Conservation (phyloP, 1,284 basidiomycete genomes). For the Rhodotorula sp. region DNA sequence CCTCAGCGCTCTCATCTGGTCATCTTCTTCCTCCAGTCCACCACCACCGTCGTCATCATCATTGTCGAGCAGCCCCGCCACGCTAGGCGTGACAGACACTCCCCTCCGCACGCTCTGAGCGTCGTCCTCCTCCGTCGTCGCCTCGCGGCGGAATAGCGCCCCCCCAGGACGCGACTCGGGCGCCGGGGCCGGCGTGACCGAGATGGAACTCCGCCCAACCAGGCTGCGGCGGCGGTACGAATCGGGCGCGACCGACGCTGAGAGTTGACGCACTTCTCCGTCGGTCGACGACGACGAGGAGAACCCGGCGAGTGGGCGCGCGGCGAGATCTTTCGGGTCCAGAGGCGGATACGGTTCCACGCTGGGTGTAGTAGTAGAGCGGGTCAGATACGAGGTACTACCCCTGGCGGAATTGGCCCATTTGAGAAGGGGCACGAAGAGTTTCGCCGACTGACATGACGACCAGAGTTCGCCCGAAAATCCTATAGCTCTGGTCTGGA, state of each 20-base stretch:
- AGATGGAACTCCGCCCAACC: conserved; percentile 4
- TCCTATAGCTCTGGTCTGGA: conserved; percentile 36
- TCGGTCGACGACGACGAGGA: no score
- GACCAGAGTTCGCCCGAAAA: conserved; percentile 36
- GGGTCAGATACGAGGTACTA: no score
- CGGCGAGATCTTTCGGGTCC: conserved; percentile 5
- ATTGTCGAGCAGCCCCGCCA: neutral
- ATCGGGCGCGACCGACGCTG: conserved; percentile 23
- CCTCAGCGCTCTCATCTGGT: conserved; percentile 1
- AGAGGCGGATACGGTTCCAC: conserved; percentile 39
- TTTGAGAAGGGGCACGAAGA: neutral
- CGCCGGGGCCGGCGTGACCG: conserved; percentile 10
- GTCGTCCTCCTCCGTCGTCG: neutral
- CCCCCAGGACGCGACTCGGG: neutral
- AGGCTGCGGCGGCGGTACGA: neutral
- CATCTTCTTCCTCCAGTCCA: neutral
- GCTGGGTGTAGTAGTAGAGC: neutral
- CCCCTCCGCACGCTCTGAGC: conserved; percentile 1
- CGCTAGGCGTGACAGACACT: neutral
- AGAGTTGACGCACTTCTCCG: conserved; percentile 30
- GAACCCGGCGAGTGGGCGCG: neutral
- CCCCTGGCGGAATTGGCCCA: neutral
- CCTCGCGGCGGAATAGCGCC: conserved; percentile 17
- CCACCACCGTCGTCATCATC: neutral
- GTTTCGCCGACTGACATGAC: conserved; percentile 28